These are phyloP conservation scores for Nepenthes gracilis DNA, from an alignment of 148 eudicot species.

Conservation along the genomic window DNA sequence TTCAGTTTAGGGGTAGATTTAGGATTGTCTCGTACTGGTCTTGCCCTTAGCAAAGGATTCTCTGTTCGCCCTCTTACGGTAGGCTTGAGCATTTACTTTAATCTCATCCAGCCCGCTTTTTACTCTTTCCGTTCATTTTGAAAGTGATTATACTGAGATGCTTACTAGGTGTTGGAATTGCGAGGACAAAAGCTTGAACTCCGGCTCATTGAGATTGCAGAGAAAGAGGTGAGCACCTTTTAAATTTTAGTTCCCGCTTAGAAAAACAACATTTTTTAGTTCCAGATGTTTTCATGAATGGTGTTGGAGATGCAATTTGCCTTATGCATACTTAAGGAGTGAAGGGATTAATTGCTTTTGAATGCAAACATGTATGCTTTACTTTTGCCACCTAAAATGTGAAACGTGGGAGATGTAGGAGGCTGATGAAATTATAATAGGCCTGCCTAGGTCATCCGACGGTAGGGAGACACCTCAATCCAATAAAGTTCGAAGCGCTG, in stretches of 20 bases:
- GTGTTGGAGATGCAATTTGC: too few relatives aligned
- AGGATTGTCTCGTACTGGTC: slow-evolving; percentile 62
- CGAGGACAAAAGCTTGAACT: slow-evolving; percentile 33
- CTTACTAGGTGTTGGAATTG: slow-evolving; percentile 25
- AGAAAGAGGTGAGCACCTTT: slow-evolving; percentile 16
- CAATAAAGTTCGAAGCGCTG: slow-evolving; percentile 61
- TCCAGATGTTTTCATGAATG: too few relatives aligned
- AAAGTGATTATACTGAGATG: background rate
- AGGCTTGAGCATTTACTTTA: background rate
- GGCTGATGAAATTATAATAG: slow-evolving; percentile 62
- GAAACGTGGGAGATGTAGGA: slow-evolving; percentile 19
- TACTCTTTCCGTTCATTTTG: background rate
- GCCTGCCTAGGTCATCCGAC: slow-evolving; percentile 48
- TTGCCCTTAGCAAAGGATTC: slow-evolving; percentile 69
- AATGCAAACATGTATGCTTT: background rate
- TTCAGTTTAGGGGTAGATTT: slow-evolving; percentile 62
- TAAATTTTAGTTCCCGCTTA: too few relatives aligned
- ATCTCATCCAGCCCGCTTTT: background rate
- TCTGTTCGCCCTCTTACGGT: slow-evolving; percentile 56
- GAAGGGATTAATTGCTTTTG: background rate
- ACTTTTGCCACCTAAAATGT: background rate
- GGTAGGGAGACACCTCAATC: slow-evolving; percentile 58
- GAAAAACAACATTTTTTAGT: background rate
- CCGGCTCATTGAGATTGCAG: slow-evolving; percentile 29
- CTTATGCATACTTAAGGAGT: too few relatives aligned